Evolutionary conservation across 768 basidiomycete genomes (phyloP).

Genomic region (Botryobasidium botryosum): DNA sequence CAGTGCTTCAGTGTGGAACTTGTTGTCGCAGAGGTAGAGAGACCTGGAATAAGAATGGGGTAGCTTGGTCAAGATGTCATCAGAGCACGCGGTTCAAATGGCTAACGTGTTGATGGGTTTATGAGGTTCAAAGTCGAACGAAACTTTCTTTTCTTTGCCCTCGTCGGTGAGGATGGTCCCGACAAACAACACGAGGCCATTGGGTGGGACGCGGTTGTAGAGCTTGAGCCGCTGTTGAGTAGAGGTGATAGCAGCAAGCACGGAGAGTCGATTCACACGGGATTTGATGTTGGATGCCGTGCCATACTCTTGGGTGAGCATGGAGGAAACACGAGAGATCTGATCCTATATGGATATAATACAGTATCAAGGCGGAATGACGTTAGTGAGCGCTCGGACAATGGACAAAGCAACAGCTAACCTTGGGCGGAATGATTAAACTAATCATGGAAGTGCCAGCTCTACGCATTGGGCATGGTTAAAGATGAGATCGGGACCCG

Average conservation of each 20-base stretch:
- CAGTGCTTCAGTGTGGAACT: conserved; percentile 96
- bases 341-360: conserved; percentile 40
- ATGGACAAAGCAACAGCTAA: conserved; percentile 17
- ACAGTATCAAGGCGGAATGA: not conserved
- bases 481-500: conserved; percentile 8
- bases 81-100: not conserved
- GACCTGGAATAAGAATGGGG: conserved; percentile 34
- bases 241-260: conserved; percentile 93
- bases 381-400: not conserved
- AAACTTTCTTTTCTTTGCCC: conserved; percentile 98
- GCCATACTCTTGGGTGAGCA: conserved; percentile 97
- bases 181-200: conserved; percentile 93
- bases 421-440: conserved; percentile 91
- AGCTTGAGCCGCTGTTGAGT: conserved; percentile 96
- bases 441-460: conserved; percentile 99
- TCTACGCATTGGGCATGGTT: conserved; percentile 22
- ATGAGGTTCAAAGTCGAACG: conserved; percentile 96
- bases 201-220: conserved; percentile 90
- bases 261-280: conserved; percentile 92
- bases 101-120: conserved; percentile 97
- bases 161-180: conserved; percentile 97
- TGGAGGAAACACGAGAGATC: conserved; percentile 82
- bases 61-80: not conserved
- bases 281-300: conserved; percentile 99
- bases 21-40: conserved; percentile 97